These are phyloP conservation scores for Sisymbrium irio DNA, from an alignment of 345 rosid species.

Conservation along the genomic window DNA sequence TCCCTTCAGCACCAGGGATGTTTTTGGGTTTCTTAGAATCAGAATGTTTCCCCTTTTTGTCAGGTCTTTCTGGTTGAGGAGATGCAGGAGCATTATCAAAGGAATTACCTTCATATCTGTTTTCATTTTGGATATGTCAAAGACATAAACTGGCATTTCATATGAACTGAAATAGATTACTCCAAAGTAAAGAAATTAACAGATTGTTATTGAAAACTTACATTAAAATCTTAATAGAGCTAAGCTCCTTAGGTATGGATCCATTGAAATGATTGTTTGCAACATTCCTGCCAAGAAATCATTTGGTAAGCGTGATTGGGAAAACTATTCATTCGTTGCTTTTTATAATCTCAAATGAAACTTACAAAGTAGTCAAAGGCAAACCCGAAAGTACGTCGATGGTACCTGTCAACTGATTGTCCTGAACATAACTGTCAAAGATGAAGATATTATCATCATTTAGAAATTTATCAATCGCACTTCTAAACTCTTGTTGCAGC, in stretches of 20 bases:
- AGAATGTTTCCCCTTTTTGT: conserved; percentile 42
- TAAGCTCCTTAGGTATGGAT: conserved; percentile 82
- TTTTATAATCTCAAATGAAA: conserved; percentile 10
- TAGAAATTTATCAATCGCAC: background rate
- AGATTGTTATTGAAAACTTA: conserved; percentile 37
- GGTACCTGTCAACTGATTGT: conserved; percentile 84
- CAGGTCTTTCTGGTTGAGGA: conserved; percentile 62
- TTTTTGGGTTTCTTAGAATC: conserved; percentile 39
- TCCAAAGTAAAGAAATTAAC: background rate
- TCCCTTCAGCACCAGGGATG: conserved; percentile 35
- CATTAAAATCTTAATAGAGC: conserved; percentile 64
- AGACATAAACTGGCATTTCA: background rate
- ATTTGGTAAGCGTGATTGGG: conserved; percentile 6
- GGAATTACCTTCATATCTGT: conserved; percentile 83
- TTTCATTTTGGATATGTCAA: conserved; percentile 34
- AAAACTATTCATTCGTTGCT: background rate
- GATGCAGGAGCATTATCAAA: conserved; percentile 83
- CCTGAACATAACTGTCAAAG: conserved; percentile 74
- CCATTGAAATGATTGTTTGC: conserved; percentile 89
- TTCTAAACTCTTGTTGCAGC: background rate
- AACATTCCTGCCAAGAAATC: conserved; percentile 65
- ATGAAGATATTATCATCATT: conserved; percentile 26
- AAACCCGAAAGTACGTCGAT: conserved; percentile 58
- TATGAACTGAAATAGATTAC: conserved; percentile 18
- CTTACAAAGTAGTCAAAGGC: conserved; percentile 85